Evolutionary conservation across 2,329 filamentous ascomycete species (phyloP).

Genomic region (Blastomyces parvus): DNA sequence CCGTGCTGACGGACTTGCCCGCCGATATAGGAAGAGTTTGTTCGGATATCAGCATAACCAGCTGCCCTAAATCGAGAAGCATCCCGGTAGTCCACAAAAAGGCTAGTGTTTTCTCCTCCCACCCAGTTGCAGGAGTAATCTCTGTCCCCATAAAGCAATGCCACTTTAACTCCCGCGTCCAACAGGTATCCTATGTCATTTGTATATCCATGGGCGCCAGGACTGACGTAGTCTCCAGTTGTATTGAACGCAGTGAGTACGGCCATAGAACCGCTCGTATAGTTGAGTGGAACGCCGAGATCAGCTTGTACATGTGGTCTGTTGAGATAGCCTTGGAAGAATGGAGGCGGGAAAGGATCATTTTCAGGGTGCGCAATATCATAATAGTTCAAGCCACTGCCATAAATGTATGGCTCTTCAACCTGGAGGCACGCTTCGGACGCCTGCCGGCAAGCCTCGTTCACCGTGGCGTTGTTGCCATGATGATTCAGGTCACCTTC

Average conservation of each 20-base stretch:
- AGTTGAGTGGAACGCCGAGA: slow-evolving; percentile 55
- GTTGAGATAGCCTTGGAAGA: slow-evolving; percentile 54
- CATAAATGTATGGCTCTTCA: slow-evolving; percentile 36
- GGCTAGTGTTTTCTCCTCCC: slow-evolving; percentile 40
- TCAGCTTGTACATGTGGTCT: slow-evolving; percentile 47
- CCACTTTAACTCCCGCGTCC: slow-evolving; percentile 48
- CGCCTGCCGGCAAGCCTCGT: slow-evolving; percentile 37
- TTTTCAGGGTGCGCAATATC: slow-evolving; percentile 45
- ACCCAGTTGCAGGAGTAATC: slow-evolving; percentile 47
- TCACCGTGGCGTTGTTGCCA: slow-evolving; percentile 38
- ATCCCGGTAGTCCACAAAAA: slow-evolving; percentile 37
- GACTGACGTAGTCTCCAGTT: slow-evolving; percentile 44
- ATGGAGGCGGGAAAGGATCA: slow-evolving; percentile 44
- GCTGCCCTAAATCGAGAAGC: slow-evolving; percentile 34
- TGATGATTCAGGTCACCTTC: slow-evolving; percentile 42
- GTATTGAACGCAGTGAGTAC: slow-evolving; percentile 41
- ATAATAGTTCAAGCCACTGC: slow-evolving; percentile 43
- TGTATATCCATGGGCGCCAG: slow-evolving; percentile 34
- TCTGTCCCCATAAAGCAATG: slow-evolving; percentile 49
- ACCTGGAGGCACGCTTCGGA: slow-evolving; percentile 37
- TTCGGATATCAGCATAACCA: slow-evolving; percentile 34
- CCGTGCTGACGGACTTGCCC: slow-evolving; percentile 33
- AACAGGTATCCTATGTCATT: slow-evolving; percentile 41
- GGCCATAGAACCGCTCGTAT: slow-evolving; percentile 38
- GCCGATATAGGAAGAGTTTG: slow-evolving; percentile 29